Evolutionary conservation across 2,329 filamentous ascomycete genomes (phyloP).

Genomic region (Claviceps sp.): DNA sequence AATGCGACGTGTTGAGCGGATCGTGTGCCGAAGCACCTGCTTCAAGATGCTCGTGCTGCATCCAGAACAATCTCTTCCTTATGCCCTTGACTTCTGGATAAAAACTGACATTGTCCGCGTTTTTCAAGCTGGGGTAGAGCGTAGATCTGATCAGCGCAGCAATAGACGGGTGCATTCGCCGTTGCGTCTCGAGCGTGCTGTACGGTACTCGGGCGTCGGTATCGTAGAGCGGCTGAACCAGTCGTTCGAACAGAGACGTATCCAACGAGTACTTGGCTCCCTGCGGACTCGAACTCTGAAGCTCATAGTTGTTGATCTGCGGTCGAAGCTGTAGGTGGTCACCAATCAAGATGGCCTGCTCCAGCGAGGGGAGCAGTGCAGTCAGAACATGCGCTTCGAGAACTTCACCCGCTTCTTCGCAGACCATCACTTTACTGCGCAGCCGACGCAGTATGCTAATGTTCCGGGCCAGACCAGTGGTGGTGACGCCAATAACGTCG

Average conservation of each 20-base stretch:
- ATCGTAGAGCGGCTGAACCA: slow-evolving; percentile 25
- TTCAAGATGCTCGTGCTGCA: slow-evolving; percentile 42
- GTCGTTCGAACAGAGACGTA: slow-evolving; percentile 47
- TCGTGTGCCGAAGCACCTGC: slow-evolving; percentile 17
- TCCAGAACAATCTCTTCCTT: slow-evolving; percentile 42
- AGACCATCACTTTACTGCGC: slow-evolving; percentile 43
- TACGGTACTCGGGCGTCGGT: slow-evolving; percentile 15
- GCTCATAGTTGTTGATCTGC: slow-evolving; percentile 38
- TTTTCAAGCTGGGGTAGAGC: slow-evolving; percentile 42
- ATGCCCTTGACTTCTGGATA: slow-evolving; percentile 41
- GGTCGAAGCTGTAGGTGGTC: slow-evolving; percentile 51
- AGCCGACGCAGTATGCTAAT: slow-evolving; percentile 35
- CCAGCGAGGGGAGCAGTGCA: slow-evolving; percentile 42
- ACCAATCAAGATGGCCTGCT: slow-evolving; percentile 51
- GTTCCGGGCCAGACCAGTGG: slow-evolving; percentile 41
- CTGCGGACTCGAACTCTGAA: slow-evolving; percentile 35
- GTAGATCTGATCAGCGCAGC: slow-evolving; percentile 42
- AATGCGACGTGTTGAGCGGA: slow-evolving; percentile 29
- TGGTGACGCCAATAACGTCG: slow-evolving; percentile 45
- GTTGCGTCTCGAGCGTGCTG: slow-evolving; percentile 39
- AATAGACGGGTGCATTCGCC: slow-evolving; percentile 53
- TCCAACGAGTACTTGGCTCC: slow-evolving; percentile 42
- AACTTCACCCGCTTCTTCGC: slow-evolving; percentile 57
- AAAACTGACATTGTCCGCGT: slow-evolving; percentile 25
- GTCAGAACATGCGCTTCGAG: slow-evolving; percentile 50